Evolutionary conservation across 2,329 filamentous ascomycete genomes (phyloP), one percentile per base, ranked within the genome.

Genomic region (Parastagonospora nodorum): DNA sequence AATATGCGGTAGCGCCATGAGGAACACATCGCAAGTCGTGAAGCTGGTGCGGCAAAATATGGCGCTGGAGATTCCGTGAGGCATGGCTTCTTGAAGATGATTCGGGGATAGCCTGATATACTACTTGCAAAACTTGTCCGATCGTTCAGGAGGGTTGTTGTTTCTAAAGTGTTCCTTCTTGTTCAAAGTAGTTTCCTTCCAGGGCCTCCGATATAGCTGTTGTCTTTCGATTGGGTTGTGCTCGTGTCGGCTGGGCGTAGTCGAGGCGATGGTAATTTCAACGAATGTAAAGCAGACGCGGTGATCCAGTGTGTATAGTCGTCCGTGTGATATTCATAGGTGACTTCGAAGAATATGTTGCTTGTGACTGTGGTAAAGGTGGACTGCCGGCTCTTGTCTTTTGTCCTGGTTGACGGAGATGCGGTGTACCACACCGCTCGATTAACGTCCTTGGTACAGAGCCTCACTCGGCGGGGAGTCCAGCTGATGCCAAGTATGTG

Each of bases 1-100:
- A 16, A 71, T 38, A 27, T 64, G 61, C 14, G 60, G 52, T 31
- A 70, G 57, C 27, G 66, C 68, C 33, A 69, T 59, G 42, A 72
- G 40, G 49, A 71, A 71, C 35, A 69, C 63, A 53, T 71, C 68
- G 52, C 68, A 71, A 7, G 68, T 71, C 2, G 63, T 66, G 9
- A 71, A 52, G 37, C 63, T 63, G n/a, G 67, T 71, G 42, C 68
- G 68, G 15, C 61, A 60, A 27, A 71, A 70, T 14, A 60, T 62
- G 45, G 60, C 56, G 31, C 57, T 63, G 15, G 61, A 61, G 6
- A 66, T 65, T 27, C 57, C 54, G 45, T 69, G 67, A 15, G 64
- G 65, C 67, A 72, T 72, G 7, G 6, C 29, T 37, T n/a, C 10
- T 11, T 15, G 14, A 36, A n/a, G n/a, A n/a, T n/a, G n/a, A n/a